phyloP scores from a whole-genome alignment of 2,329 filamentous ascomycete genomes.

The Sodiomyces alkalinus region DNA sequence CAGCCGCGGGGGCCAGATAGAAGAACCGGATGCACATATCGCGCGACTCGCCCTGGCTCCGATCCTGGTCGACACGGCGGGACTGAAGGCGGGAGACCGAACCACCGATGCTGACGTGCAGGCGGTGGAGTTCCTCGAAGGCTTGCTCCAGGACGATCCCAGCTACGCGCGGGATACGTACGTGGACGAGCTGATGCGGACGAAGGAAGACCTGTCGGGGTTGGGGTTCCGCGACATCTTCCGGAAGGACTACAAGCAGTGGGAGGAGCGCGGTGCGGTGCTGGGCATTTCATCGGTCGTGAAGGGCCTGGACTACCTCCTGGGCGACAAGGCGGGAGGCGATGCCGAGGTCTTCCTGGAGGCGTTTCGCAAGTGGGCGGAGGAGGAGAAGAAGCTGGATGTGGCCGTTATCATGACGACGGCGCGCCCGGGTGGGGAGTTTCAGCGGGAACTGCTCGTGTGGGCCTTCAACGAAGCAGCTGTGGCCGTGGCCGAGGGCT shows the following conservation, averaged over 20 bases:
- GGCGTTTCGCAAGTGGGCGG: conserved; percentile 34
- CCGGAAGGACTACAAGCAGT: conserved; percentile 76
- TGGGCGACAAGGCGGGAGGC: conserved; percentile 30
- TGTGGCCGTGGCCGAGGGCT: conserved; percentile 34
- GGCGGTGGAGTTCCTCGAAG: conserved; percentile 44
- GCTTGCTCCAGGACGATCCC: conserved; percentile 16
- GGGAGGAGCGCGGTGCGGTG: conserved; percentile 38
- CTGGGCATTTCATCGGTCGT: conserved; percentile 53
- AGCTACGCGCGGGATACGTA: conserved; percentile 28
- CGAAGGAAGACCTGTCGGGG: conserved; percentile 51
- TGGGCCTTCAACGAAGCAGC: conserved; percentile 42
- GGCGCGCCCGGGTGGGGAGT: conserved; percentile 35
- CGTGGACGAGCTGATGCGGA: conserved; percentile 41
- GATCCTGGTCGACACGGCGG: conserved; percentile 58
- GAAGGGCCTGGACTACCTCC: conserved; percentile 45
- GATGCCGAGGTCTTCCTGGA: conserved; percentile 26
- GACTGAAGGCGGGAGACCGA: conserved; percentile 47
- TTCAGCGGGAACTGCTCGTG: conserved; percentile 52
- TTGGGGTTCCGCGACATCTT: conserved; percentile 52
- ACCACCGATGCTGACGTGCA: conserved; percentile 45
- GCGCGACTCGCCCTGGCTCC: conserved; percentile 54
- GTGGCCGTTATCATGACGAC: conserved; percentile 56
- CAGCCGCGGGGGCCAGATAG: too few relatives aligned
- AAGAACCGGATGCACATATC: conserved; percentile 37
- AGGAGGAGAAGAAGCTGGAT: conserved; percentile 39